phyloP scores from a whole-genome alignment of 306 rosid genomes.

The Vigna mungo region DNA sequence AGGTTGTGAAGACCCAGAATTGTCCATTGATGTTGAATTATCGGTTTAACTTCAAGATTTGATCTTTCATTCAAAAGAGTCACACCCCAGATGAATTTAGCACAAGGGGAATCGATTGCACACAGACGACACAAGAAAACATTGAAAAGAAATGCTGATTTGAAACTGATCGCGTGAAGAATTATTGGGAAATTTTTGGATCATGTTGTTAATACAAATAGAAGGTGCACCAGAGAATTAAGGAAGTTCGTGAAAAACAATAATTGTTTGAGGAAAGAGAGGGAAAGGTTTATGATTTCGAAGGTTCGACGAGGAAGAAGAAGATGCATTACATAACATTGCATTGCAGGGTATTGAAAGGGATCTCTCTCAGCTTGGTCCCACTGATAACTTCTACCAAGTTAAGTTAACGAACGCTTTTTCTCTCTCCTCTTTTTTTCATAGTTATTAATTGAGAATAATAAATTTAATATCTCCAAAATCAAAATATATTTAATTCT shows the following conservation, averaged over 20 bases:
- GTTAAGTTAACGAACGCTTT: neutral
- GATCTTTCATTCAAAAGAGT: slow-evolving; percentile 16
- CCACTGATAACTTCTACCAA: slow-evolving; percentile 25
- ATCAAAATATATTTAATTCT: neutral
- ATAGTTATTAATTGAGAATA: neutral
- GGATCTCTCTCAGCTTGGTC: slow-evolving; percentile 26
- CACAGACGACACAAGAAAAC: neutral
- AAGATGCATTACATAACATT: neutral
- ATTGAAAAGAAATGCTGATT: neutral
- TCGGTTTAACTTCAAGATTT: slow-evolving; percentile 14
- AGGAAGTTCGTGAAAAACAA: slow-evolving; percentile 20
- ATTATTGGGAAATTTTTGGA: neutral
- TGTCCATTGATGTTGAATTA: slow-evolving; percentile 46
- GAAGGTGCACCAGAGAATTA: slow-evolving; percentile 22
- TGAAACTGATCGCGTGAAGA: slow-evolving; percentile 9
- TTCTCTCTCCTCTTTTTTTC: no score
- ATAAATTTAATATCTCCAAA: neutral
- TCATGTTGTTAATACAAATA: neutral
- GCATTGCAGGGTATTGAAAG: neutral
- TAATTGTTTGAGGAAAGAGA: neutral
- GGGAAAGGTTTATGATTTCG: slow-evolving; percentile 33
- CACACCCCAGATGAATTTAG: slow-evolving; percentile 20
- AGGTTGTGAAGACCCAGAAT: slow-evolving; percentile 46
- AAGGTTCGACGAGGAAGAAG: slow-evolving; percentile 25
- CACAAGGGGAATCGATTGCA: neutral